Evolutionary conservation across 768 basidiomycete genomes (phyloP), one percentile per base, ranked within the genome.

Genomic region (Pluteus cervinus): DNA sequence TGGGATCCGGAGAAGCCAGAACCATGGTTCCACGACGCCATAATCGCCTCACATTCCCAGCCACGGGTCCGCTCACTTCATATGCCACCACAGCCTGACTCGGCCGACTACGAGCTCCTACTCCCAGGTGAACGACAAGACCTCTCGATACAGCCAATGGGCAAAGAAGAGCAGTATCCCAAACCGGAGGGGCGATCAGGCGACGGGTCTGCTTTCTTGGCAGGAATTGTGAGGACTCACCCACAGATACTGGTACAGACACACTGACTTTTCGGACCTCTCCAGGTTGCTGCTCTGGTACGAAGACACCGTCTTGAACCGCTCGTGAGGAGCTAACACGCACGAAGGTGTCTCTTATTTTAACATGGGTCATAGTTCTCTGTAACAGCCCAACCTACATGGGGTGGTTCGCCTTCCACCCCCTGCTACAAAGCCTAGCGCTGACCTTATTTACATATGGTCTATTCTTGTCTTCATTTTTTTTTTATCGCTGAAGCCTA

Each of bases 381-480:
- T 57, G 47, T 46, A 76, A 66, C 31, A 41, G 68, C 35, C 79
- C 77, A 2, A 44, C 44, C 16, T 43, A 51, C 0, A 50, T 68
- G 1, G 75, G 75, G 2, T 83, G 76, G 78, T 86, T 86, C 54
- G 67, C 69, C 0, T 68, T 73, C 33, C 85, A 87, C 51, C 84
- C 84, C 0, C 55, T 73, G 0, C 54, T 86, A 8, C 80, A 86
- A 45, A 71, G 64, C 10, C 55, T 80, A 9, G 73, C 76, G 1
- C 47, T 87, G 25, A 55, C 63, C 3, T 60, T 68, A 26, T 71
- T 85, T 53, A 72, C 75, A 5, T 77, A 78, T 46, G 86, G 87
- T 83, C 40, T 28, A 25, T 22, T 3, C 17, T 20, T 20, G 30
- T n/a, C 16, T 18, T 18, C 15, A n/a, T n/a, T n/a, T n/a, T n/a